Conservation (phyloP, 176 grass and related monocot species). For the Oryza rufipogon region DNA sequence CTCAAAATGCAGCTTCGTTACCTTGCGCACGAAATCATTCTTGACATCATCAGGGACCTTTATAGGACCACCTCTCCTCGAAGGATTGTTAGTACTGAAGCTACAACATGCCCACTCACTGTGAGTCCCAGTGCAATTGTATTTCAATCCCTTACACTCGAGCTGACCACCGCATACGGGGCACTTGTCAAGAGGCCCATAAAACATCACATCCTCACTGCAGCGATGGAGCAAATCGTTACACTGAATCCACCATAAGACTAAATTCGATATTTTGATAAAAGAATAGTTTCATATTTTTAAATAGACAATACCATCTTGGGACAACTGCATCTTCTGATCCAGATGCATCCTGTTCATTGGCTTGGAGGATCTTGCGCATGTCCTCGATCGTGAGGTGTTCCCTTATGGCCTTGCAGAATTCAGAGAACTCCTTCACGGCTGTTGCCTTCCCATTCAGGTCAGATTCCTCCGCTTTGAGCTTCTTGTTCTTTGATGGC, state of each 20-base stretch:
- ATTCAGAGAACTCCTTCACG: conserved; percentile 47
- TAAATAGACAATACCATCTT: conserved; percentile 56
- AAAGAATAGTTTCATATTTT: not conserved
- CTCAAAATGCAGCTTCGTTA: conserved; percentile 19
- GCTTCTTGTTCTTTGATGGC: conserved; percentile 54
- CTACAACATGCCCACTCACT: conserved; percentile 69
- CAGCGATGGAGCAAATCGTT: not conserved
- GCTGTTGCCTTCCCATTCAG: conserved; percentile 37
- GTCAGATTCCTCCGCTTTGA: conserved; percentile 49
- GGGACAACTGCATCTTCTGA: conserved; percentile 65
- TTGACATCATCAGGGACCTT: conserved; percentile 55
- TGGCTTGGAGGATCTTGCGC: conserved; percentile 79
- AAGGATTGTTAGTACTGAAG: conserved; percentile 47
- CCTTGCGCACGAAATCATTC: conserved; percentile 53
- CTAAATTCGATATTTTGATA: not conserved
- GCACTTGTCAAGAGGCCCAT: conserved; percentile 71
- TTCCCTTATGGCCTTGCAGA: conserved; percentile 62
- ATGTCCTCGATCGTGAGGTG: conserved; percentile 72
- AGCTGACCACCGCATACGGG: conserved; percentile 57
- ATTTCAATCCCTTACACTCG: conserved; percentile 61
- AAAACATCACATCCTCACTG: conserved; percentile 88
- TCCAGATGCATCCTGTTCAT: conserved; percentile 63
- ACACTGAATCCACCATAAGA: conserved; percentile 11
- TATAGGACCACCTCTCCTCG: conserved; percentile 41
- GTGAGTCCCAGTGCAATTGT: conserved; percentile 56